Evolutionary conservation across 2,329 filamentous ascomycete genomes (phyloP), one percentile per base, ranked within the genome.

Genomic region (Trichoderma sp.): DNA sequence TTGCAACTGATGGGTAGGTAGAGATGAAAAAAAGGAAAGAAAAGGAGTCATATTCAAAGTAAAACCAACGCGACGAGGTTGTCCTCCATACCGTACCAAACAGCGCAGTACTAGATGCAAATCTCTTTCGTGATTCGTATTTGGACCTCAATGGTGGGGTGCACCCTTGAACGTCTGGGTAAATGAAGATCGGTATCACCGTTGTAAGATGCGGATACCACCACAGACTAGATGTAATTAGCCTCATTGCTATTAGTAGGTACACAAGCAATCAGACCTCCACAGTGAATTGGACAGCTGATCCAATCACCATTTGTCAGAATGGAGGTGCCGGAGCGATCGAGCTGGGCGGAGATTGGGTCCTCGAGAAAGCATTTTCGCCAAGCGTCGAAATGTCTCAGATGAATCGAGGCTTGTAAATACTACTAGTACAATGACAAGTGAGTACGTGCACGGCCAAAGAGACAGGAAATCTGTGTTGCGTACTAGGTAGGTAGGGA

Each of bases 111-210:
- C 1, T 47, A 30, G 36, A 26, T 28, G 30, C 13, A 65, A 11
- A 2, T 53, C 13, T 15, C 39, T 30, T 7, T 17, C 9, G 28
- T 59, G 28, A n/a, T 39, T 62, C 59, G 58, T 61, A 62, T 36
- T 20, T 20, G 20, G 23, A 26, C 17, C 17, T 34, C 30, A 66
- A 66, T 55, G 20, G n/a, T 36, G 34, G 13, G n/a, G 11, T 32
- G 20, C 13, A 15, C 28, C 47, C 17, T 20, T 55, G 30, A 2
- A 1, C 9, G 11, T 1, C 47, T 53, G 3, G 47, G 20, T 53
- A 66, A 66, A 55, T 66, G 63, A 66, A 26, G 63, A 66, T 66
- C 30, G 63, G 30, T 66, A 50, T 47, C 43, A 15, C n/a, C n/a
- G 43, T 11, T 47, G n/a, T 15, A 23, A 28, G 26, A 15, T 55